phyloP scores from a whole-genome alignment of 176 grass and related monocot species.

The Musa beccarii region DNA sequence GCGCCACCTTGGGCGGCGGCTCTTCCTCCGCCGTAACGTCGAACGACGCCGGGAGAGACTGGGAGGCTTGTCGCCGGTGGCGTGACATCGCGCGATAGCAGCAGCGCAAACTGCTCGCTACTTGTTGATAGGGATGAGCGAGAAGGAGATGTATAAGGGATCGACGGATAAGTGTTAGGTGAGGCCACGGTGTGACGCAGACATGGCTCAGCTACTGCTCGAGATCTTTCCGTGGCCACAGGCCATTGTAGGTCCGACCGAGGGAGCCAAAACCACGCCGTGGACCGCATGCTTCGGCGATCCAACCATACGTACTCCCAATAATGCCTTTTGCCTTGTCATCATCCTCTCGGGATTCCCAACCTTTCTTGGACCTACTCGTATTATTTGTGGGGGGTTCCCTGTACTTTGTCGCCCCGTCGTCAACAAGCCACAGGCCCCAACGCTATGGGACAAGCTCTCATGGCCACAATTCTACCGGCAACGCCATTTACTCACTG shows the following conservation, averaged over 20 bases:
- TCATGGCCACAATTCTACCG: not conserved
- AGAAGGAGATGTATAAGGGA: not conserved
- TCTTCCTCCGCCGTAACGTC: not conserved
- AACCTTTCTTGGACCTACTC: not conserved
- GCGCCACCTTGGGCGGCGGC: not conserved
- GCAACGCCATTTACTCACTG: no score
- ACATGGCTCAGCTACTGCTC: no score
- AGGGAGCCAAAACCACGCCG: no score
- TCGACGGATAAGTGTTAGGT: not conserved
- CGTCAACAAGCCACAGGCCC: not conserved
- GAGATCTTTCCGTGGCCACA: no score
- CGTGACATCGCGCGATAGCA: not conserved
- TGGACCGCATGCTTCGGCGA: no score
- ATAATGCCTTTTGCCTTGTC: not conserved
- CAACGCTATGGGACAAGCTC: not conserved
- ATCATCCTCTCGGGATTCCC: not conserved
- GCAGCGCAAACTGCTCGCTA: not conserved
- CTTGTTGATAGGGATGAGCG: no score
- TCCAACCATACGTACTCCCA: no score
- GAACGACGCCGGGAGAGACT: not conserved
- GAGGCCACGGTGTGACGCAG: no score
- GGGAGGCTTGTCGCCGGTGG: conserved; percentile 15
- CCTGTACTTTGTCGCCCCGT: not conserved
- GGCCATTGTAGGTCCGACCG: no score
- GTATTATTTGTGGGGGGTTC: conserved; percentile 1